Percentiles rank a stretch among this genome's conserved stretches.
Evolutionary conservation across 2,329 filamentous ascomycete genomes (phyloP).

Genomic region (Exserohilum turcica): DNA sequence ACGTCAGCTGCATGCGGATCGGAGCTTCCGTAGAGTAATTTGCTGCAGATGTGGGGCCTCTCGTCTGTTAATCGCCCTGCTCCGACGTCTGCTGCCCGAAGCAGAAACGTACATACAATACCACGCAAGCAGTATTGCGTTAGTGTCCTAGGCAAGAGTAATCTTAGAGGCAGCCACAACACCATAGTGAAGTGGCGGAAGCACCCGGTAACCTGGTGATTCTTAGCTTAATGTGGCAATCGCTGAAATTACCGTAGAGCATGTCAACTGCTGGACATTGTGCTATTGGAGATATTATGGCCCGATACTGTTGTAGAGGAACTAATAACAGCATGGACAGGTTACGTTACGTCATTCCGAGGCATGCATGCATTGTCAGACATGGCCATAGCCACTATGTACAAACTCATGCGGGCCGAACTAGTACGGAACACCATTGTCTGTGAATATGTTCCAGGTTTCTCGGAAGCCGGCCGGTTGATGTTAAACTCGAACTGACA

Average conservation of each 20-base stretch:
- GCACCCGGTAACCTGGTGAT: constrained; percentile 19
- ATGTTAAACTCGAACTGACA: too few species aligned
- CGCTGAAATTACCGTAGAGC: constrained; percentile 19
- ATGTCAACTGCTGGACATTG: constrained; percentile 22
- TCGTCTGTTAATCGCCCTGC: constrained; percentile 19
- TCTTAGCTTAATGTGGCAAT: background rate
- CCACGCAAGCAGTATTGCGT: constrained; percentile 16
- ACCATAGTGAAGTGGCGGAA: constrained; percentile 18
- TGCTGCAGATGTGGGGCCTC: constrained; percentile 15
- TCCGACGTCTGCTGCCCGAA: constrained; percentile 20
- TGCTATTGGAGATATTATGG: constrained; percentile 18
- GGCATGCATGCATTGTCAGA: constrained; percentile 23
- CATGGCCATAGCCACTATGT: too few species aligned
- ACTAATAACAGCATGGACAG: constrained; percentile 11
- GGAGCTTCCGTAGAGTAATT: constrained; percentile 17
- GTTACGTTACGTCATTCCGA: constrained; percentile 16
- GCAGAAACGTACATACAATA: constrained; percentile 9
- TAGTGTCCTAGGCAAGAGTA: constrained; percentile 22
- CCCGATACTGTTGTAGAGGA: constrained; percentile 21
- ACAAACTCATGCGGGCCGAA: too few species aligned
- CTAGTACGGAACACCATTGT: too few species aligned
- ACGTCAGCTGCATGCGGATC: constrained; percentile 18
- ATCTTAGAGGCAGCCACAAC: constrained; percentile 18
- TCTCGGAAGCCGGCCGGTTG: too few species aligned
- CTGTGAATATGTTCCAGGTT: too few species aligned